These are phyloP conservation scores for Plenodomus lindquistii DNA, from an alignment of 2,329 filamentous ascomycete genomes.

Conservation along the genomic window DNA sequence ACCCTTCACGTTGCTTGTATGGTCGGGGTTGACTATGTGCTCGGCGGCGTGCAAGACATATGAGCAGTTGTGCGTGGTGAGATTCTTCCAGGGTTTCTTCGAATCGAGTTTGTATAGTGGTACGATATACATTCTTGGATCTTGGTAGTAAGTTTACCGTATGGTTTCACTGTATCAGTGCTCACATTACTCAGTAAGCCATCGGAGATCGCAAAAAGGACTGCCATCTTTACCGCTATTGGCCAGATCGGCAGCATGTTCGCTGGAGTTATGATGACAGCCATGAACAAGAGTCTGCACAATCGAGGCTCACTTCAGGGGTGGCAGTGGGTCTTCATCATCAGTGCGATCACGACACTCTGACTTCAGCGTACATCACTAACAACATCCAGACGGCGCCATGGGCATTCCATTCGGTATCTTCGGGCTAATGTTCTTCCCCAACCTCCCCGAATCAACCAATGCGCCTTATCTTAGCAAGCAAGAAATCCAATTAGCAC, in stretches of 20 bases:
- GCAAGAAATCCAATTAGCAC: constrained; percentile 28
- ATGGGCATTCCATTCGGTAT: constrained; percentile 37
- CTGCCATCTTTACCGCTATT: constrained; percentile 35
- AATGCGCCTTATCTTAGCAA: constrained; percentile 27
- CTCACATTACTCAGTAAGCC: constrained; percentile 20
- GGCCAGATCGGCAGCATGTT: constrained; percentile 39
- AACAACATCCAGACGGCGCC: constrained; percentile 24
- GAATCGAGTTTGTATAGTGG: constrained; percentile 35
- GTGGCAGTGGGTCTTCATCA: constrained; percentile 38
- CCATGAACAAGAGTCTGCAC: constrained; percentile 32
- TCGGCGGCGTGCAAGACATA: constrained; percentile 34
- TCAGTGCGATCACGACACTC: constrained; percentile 15
- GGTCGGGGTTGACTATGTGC: constrained; percentile 36
- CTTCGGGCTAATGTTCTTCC: constrained; percentile 33
- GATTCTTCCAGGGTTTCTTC: constrained; percentile 34
- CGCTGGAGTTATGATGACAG: constrained; percentile 40
- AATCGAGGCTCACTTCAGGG: constrained; percentile 22
- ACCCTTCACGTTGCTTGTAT: constrained; percentile 31
- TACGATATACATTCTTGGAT: constrained; percentile 36
- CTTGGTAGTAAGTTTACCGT: constrained; percentile 24
- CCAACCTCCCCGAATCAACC: constrained; percentile 32
- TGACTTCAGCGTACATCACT: neutral
- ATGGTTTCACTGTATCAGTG: neutral
- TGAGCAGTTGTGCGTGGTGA: constrained; percentile 27
- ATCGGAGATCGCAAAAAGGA: constrained; percentile 33